A percentile compares a stretch with the other conserved stretches of the same genome.
Conservation (phyloP, 129 eudicot species). For the Heracleum sosnowskyi region DNA sequence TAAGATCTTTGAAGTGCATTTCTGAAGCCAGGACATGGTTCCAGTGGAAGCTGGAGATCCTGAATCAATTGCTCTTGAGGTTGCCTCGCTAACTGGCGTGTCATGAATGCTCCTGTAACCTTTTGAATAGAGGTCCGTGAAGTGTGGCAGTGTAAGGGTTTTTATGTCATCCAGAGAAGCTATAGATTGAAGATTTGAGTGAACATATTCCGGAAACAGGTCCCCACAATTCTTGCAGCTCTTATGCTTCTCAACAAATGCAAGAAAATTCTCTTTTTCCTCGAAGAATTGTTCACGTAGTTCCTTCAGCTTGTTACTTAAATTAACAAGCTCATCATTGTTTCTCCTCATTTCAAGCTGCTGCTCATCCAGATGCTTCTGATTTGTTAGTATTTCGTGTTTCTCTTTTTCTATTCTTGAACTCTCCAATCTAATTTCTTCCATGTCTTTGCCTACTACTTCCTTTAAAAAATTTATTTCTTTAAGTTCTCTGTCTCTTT, state of each 20-base stretch:
- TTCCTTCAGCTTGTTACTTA: conserved; percentile 78
- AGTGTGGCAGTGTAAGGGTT: conserved; percentile 41
- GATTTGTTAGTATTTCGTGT: conserved; percentile 42
- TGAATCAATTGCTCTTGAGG: conserved; percentile 27
- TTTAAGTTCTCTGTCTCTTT: conserved; percentile 48
- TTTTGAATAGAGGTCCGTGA: conserved; percentile 53
- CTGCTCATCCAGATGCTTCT: conserved; percentile 57
- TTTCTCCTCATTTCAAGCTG: conserved; percentile 65
- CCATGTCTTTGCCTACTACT: conserved; percentile 67
- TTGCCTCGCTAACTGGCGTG: conserved; percentile 32
- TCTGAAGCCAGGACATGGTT: conserved; percentile 63
- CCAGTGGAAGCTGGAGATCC: conserved; percentile 63
- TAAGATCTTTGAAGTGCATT: conserved; percentile 61
- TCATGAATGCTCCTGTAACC: conserved; percentile 33
- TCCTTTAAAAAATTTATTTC: conserved; percentile 51
- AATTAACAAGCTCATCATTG: conserved; percentile 63
- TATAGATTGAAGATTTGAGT: conserved; percentile 63
- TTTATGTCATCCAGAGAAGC: conserved; percentile 41
- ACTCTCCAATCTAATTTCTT: conserved; percentile 69
- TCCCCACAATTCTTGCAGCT: conserved; percentile 71
- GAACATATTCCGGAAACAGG: conserved; percentile 49
- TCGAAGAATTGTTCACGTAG: conserved; percentile 70
- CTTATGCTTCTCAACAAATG: conserved; percentile 60
- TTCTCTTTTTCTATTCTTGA: conserved; percentile 55
- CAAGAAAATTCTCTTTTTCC: conserved; percentile 70